Percentiles rank a stretch among this genome's conserved stretches.
These are phyloP conservation scores for Fusarium tjaetaba DNA, from an alignment of 2,329 filamentous ascomycete species.

Conservation along the genomic window DNA sequence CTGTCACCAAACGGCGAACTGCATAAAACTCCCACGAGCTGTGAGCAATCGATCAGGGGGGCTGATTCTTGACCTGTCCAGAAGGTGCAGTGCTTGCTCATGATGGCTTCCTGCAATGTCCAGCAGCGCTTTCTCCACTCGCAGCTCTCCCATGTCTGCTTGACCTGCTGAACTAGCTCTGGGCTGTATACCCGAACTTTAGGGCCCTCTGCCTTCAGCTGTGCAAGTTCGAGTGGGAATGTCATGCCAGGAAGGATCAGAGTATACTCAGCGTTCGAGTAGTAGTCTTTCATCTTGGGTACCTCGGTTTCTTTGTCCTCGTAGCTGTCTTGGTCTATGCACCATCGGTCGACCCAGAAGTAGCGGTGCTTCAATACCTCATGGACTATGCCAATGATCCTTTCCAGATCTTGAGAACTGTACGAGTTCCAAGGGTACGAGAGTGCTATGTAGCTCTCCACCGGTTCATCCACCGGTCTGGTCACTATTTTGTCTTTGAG, in stretches of 20 bases:
- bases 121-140: neutral
- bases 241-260: neutral
- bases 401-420: neutral
- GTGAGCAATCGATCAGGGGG: neutral
- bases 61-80: neutral
- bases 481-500: neutral
- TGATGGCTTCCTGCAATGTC: neutral
- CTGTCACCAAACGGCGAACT: neutral
- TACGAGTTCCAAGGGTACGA: neutral
- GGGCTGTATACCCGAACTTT: neutral
- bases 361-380: neutral
- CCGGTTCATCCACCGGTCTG: neutral
- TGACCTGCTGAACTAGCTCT: neutral
- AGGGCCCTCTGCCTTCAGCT: neutral
- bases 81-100: neutral
- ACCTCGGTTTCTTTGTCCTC: neutral
- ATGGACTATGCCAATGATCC: fast-evolving
- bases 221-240: neutral
- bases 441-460: neutral
- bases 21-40: neutral
- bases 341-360: neutral
- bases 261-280: neutral
- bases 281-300: neutral
- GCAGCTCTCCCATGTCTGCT: neutral
- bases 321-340: neutral